Evolutionary conservation across 2,329 filamentous ascomycete genomes (phyloP).

Genomic region (Ascochyta pisi): DNA sequence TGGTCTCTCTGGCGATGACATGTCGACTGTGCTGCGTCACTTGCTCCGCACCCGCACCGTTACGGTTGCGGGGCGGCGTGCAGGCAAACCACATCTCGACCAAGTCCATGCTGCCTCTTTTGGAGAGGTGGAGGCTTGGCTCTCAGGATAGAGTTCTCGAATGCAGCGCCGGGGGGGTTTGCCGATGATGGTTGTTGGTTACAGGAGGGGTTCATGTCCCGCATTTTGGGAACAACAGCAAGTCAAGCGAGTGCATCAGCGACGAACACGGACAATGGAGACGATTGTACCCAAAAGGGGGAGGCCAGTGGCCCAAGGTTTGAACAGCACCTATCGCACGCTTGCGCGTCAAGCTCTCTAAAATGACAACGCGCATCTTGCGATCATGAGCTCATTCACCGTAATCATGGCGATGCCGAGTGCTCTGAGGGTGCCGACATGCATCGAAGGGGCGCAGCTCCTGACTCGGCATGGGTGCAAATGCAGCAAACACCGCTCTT

Average conservation of each 20-base stretch:
- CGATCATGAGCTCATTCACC: constrained; percentile 25
- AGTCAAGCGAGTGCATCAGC: constrained; percentile 15
- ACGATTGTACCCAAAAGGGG: constrained; percentile 13
- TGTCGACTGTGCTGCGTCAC: constrained; percentile 16
- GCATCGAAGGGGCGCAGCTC: constrained; percentile 18
- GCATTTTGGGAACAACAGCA: constrained; percentile 11
- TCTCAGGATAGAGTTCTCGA: constrained; percentile 5
- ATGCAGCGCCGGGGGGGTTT: constrained; percentile 4
- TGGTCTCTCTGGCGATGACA: constrained; percentile 46
- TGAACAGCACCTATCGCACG: constrained; percentile 9
- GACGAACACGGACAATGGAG: constrained; percentile 13
- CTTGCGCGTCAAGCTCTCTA: constrained; percentile 16
- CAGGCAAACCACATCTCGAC: constrained; percentile 14
- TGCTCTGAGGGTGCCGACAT: constrained; percentile 11
- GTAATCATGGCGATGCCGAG: constrained; percentile 20
- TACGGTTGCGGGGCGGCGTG: constrained; percentile 13
- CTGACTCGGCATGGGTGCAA: constrained; percentile 15
- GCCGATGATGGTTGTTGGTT: constrained; percentile 3
- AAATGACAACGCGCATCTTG: constrained; percentile 17
- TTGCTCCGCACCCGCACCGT: constrained; percentile 17
- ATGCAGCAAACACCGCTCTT: constrained; percentile 27
- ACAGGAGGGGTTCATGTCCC: constrained; percentile 8
- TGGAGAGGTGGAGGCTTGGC: neutral
- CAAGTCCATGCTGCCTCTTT: neutral
- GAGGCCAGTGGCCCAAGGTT: constrained; percentile 4